Conservation (phyloP, 768 basidiomycete species). For the Pulveroboletus sp. region DNA sequence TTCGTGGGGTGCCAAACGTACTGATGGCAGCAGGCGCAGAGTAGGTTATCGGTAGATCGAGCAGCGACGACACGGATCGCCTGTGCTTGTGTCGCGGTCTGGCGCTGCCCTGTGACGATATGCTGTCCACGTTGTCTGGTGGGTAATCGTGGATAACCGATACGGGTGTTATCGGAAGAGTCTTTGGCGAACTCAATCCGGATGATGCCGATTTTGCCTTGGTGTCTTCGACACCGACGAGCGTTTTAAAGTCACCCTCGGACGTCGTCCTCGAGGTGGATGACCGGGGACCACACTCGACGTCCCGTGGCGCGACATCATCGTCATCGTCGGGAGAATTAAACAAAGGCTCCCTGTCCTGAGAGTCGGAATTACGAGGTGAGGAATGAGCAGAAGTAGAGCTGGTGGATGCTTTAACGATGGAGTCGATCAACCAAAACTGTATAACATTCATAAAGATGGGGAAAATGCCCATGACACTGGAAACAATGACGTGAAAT, state of each 20-base stretch:
- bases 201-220: slow-evolving; percentile 12
- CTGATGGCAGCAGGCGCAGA: slow-evolving; percentile 37
- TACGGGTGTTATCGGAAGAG: slow-evolving; percentile 1
- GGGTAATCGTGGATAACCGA: slow-evolving; percentile 46
- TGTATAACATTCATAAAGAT: slow-evolving; percentile 86
- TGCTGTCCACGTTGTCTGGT: slow-evolving; percentile 48
- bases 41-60: slow-evolving; percentile 33
- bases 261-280: slow-evolving; percentile 35
- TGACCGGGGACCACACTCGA: slow-evolving; percentile 44
- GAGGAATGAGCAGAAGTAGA: slow-evolving; percentile 39
- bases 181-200: slow-evolving; percentile 16
- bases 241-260: slow-evolving; percentile 23
- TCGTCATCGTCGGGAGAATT: slow-evolving; percentile 54
- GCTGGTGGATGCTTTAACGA: slow-evolving; percentile 69
- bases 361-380: slow-evolving; percentile 35
- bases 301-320: slow-evolving; percentile 34
- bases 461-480: slow-evolving; percentile 90
- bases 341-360: slow-evolving; percentile 66
- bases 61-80: slow-evolving; percentile 38
- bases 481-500: slow-evolving; percentile 29
- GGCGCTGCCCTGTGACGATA: slow-evolving; percentile 22
- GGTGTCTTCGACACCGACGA: slow-evolving; percentile 14
- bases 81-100: slow-evolving; percentile 27
- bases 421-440: slow-evolving; percentile 94
- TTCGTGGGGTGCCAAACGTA: slow-evolving; percentile 23